A percentile compares a stretch with the other conserved stretches of the same genome.
These are phyloP conservation scores for Ustilago crameri DNA, from an alignment of 1,284 basidiomycete genomes.

Conservation along the genomic window DNA sequence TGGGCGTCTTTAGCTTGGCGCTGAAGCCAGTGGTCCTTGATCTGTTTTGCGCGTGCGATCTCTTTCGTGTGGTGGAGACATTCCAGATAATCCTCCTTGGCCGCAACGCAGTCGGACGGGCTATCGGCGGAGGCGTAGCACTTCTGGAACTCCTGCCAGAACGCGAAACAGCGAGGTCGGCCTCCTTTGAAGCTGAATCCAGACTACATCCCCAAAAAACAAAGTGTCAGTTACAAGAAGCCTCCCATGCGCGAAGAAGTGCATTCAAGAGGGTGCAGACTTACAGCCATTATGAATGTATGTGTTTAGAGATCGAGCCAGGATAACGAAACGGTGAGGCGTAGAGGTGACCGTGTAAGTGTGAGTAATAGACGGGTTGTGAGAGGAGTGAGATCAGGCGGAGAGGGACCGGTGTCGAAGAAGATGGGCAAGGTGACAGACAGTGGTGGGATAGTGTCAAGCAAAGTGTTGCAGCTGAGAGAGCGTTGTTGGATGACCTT, in stretches of 20 bases:
- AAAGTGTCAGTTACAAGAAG: no score
- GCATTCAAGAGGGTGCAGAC: not conserved
- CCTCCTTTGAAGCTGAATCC: slow-evolving; percentile 79
- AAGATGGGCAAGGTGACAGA: slow-evolving; percentile 8
- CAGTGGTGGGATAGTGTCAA: not conserved
- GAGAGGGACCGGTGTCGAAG: not conserved
- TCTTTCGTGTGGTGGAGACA: slow-evolving; percentile 92
- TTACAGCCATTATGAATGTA: slow-evolving; percentile 37
- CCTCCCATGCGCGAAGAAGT: no score
- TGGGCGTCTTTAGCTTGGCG: slow-evolving; percentile 54
- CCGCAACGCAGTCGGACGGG: slow-evolving; percentile 78
- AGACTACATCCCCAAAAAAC: slow-evolving; percentile 67
- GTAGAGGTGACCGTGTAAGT: no score
- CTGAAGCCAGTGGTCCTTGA: slow-evolving; percentile 62
- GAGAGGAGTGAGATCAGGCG: no score
- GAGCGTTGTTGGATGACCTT: slow-evolving; percentile 8
- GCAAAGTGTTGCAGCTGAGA: not conserved
- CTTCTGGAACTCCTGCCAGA: slow-evolving; percentile 82
- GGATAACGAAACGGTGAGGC: no score
- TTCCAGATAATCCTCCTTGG: slow-evolving; percentile 89
- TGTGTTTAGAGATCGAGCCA: not conserved
- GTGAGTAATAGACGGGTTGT: no score
- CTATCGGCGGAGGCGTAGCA: slow-evolving; percentile 87
- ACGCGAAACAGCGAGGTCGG: slow-evolving; percentile 87
- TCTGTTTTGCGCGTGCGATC: slow-evolving; percentile 58